Conservation (phyloP, 1,139 yeast species). For the Kodamaea fungicola region DNA sequence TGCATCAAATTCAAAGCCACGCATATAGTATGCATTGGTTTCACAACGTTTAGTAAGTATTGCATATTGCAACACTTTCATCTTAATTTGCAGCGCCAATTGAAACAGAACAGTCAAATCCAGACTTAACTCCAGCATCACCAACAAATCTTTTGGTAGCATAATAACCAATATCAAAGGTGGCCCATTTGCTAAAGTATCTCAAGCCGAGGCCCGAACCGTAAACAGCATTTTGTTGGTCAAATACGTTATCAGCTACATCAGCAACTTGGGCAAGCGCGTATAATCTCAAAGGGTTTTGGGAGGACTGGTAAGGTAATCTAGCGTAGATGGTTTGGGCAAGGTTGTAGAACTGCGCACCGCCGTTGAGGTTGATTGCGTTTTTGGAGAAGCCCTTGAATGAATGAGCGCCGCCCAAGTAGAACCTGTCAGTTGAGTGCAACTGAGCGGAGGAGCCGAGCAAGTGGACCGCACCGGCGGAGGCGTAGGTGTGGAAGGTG, state of each 20-base stretch:
- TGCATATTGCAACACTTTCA: too few species aligned
- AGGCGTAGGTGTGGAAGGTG: conserved; percentile 34
- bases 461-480: conserved; percentile 33
- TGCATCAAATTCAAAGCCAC: too few species aligned
- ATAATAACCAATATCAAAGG: conserved; percentile 46
- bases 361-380: conserved; percentile 38
- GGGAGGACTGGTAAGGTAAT: conserved; percentile 25
- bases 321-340: conserved; percentile 34
- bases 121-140: conserved; percentile 37
- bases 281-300: conserved; percentile 44
- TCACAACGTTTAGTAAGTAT: too few species aligned
- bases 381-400: conserved; percentile 41
- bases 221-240: conserved; percentile 23
- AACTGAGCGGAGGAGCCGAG: conserved; percentile 21
- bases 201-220: conserved; percentile 42
- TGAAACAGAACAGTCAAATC: conserved; percentile 46
- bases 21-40: too few species aligned
- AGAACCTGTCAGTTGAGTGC: conserved; percentile 47
- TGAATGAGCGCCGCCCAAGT: conserved; percentile 42
- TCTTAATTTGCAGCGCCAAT: conserved; percentile 37
- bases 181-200: conserved; percentile 44
- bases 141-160: conserved; percentile 29
- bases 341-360: conserved; percentile 35
- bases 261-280: conserved; percentile 32
- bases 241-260: conserved; percentile 29